Base-by-base conservation (phyloP, 352 stramenopile species). In the Saprolegnia diclina region DNA sequence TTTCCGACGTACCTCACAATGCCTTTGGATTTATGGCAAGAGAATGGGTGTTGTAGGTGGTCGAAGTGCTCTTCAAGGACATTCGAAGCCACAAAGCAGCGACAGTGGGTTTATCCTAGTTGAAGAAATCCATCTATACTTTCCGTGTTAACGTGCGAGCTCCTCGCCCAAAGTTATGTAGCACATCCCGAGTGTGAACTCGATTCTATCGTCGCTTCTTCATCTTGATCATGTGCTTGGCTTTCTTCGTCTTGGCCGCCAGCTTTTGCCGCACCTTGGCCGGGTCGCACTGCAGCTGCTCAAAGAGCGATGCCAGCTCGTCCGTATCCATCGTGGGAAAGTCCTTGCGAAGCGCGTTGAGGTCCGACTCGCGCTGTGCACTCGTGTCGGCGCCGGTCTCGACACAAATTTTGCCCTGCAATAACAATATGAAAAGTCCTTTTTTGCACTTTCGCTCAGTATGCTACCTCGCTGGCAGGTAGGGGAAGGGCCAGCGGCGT, bases 1-100 rank as follows among this genome's bases (percentile, higher is more conserved):
- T 92, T 69, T 89, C 80, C 6, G 83, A 92, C 26, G 74, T 78
- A 64, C n/a, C n/a, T n/a, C n/a, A n/a, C n/a, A n/a, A n/a, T n/a
- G n/a, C n/a, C n/a, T n/a, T n/a, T n/a, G n/a, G n/a, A n/a, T n/a
- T n/a, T 38, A 0, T 14, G 9, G 32, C 59, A 66, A 24, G 29
- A 5, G 65, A 55, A 24, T 24, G 4, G 45, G 18, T 61, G 35
- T 64, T 57, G 11, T 54, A 78, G 71, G 74, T 66, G n/a, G 74
- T 79, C 13, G 52, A 50, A 14, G 67, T 42, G 52, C 64, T 79
- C 10, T 72, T 79, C 1, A 73, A 68, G 24, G 74, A 79, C 38
- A 75, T 79, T 65, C 67, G 74, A 21, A 54, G 67, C 19, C 61
- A 71, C 26, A 72, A 57, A 37, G 24, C 63, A 6, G 40, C 71